Base-by-base conservation (phyloP, 306 rosid species). In the Cicer judaicum region DNA sequence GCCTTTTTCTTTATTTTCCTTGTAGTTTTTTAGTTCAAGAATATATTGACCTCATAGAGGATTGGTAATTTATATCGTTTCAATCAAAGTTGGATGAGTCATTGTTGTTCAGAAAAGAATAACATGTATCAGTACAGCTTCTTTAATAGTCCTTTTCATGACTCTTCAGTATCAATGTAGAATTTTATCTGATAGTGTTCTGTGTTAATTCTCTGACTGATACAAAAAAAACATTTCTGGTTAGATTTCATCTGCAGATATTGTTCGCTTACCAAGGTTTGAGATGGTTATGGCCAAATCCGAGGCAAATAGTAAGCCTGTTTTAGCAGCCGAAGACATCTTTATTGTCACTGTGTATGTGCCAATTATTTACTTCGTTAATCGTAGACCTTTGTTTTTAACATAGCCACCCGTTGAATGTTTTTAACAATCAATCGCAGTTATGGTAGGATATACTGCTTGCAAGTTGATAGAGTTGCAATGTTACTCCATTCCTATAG, bases 221-320 rank as follows among this genome's bases (percentile, higher is more conserved):
- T 76, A 63, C 50, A 61, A 57, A 21, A 64, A 64, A 72, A 63
- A 61, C 76, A 70, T 82, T 73, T 81, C 69, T 76, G 61, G 77
- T 50, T 77, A 94, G 99, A 96, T 94, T 83, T 94, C 99, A 49
- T 89, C 99, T 71, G 97, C 88, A 64, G 96, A 96, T 83, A 75
- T 88, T 80, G 90, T 94, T 85, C 96, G 98, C 65, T 76, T 94
- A 85, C 99, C 99, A 59, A 90, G 86, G 88, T 94, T 94, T 67
- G 97, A 94, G 84, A 92, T 92, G 96, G 91, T 81, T 67, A 92
- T 94, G 96, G 96, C 98, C 84, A 94, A 89, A 82, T 87, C 97
- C 6, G 98, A 94, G 84, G 93, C 91, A 78, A 86, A 90, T 73
- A 87, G 74, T 84, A 92, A 88, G 87, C 96, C 99, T 10, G 93